These are phyloP conservation scores for Sphaerobolus stellatus DNA, from an alignment of 1,284 basidiomycete species.

Conservation along the genomic window DNA sequence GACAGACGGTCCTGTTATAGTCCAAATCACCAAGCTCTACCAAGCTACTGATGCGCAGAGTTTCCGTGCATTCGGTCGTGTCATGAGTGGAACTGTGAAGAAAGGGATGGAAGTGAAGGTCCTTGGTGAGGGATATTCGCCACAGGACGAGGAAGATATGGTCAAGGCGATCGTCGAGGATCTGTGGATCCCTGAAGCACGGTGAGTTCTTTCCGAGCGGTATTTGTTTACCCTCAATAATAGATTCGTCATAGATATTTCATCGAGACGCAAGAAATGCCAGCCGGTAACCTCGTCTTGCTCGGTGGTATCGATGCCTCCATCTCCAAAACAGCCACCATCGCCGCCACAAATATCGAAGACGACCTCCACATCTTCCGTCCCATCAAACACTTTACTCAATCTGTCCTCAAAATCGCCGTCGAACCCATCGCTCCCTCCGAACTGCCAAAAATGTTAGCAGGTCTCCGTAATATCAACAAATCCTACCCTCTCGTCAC, in stretches of 20 bases:
- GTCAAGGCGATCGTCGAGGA: conserved; percentile 82
- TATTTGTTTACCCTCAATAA: background rate
- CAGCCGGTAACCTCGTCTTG: conserved; percentile 91
- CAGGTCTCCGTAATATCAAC: conserved; percentile 94
- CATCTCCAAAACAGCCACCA: conserved; percentile 93
- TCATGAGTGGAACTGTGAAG: conserved; percentile 87
- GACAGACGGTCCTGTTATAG: conserved; percentile 84
- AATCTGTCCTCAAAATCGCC: conserved; percentile 97
- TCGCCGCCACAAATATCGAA: conserved; percentile 71
- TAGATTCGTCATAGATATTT: conserved; percentile 73
- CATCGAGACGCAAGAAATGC: conserved; percentile 83
- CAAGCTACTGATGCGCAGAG: conserved; percentile 94
- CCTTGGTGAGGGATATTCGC: conserved; percentile 95
- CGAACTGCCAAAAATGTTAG: conserved; percentile 98
- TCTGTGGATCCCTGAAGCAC: conserved; percentile 87
- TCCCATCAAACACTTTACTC: conserved; percentile 94
- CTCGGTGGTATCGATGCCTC: conserved; percentile 92
- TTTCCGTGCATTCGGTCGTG: conserved; percentile 94
- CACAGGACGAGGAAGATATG: conserved; percentile 99
- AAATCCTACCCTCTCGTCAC: conserved; percentile 94
- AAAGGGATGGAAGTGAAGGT: conserved; percentile 89
- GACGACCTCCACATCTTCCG: conserved; percentile 92
- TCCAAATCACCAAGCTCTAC: conserved; percentile 92
- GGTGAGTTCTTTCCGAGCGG: conserved; percentile 45
- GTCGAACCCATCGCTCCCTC: conserved; percentile 98